phyloP scores from a whole-genome alignment of 331 rosid genomes.

The Cydonia oblonga region DNA sequence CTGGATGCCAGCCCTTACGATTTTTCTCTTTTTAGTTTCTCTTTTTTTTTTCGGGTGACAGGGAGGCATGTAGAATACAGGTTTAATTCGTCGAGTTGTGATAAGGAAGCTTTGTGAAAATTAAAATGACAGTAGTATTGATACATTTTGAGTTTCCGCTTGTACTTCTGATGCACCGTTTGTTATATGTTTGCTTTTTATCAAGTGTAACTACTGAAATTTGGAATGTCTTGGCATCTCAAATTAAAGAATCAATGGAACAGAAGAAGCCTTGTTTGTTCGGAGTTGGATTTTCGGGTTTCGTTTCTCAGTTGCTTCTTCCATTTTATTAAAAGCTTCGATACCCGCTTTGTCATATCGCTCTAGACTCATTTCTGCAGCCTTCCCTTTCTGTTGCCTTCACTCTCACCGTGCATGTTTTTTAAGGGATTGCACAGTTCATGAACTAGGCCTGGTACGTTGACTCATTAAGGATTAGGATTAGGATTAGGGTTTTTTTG shows the following conservation, averaged over 20 bases:
- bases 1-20: constrained; percentile 26
- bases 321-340: neutral
- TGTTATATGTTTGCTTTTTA: constrained; percentile 28
- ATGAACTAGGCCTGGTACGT: no score
- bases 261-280: constrained; percentile 7
- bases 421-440: no score
- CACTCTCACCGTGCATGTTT: neutral
- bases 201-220: constrained; percentile 23
- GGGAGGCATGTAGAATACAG: constrained; percentile 62
- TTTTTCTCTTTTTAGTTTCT: constrained; percentile 5
- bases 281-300: neutral
- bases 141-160: constrained; percentile 28
- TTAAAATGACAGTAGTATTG: constrained; percentile 28
- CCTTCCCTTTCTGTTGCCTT: neutral
- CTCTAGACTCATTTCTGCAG: neutral
- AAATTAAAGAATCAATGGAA: constrained; percentile 3
- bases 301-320: neutral
- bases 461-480: no score
- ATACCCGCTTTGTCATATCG: neutral
- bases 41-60: constrained; percentile 23
- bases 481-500: no score
- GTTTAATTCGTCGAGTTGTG: constrained; percentile 44
- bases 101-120: constrained; percentile 43
- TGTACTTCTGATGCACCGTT: constrained; percentile 28
- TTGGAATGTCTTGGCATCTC: constrained; percentile 19